phyloP scores from a whole-genome alignment of 495 filamentous ascomycete species.

The Achaetomiella virescens region DNA sequence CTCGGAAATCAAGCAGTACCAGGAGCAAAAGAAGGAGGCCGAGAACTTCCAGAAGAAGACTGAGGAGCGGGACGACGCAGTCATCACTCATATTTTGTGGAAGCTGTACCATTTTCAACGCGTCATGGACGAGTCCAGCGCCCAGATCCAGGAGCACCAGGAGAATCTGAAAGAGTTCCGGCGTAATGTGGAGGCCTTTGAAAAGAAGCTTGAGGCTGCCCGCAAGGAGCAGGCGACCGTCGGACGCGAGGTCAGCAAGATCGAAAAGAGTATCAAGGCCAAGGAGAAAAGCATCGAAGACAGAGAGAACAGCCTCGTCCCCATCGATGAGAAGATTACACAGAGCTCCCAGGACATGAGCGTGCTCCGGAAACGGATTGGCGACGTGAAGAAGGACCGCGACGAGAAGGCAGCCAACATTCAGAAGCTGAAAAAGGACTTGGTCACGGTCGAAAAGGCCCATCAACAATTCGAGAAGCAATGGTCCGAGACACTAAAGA shows the following conservation, averaged over 20 bases:
- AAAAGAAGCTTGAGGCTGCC: constrained; percentile 76
- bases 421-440: constrained; percentile 68
- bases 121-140: constrained; percentile 83
- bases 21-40: constrained; percentile 93
- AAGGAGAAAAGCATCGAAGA: constrained; percentile 89
- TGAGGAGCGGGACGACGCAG: constrained; percentile 82
- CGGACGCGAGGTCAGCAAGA: constrained; percentile 69
- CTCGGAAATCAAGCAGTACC: constrained; percentile 94
- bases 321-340: constrained; percentile 88
- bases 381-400: constrained; percentile 66
- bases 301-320: constrained; percentile 75
- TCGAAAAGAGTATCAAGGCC: constrained; percentile 72
- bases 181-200: constrained; percentile 79
- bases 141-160: constrained; percentile 88
- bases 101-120: constrained; percentile 95
- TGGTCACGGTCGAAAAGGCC: constrained; percentile 80
- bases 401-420: constrained; percentile 60
- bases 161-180: constrained; percentile 93
- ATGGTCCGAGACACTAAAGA: constrained; percentile 73
- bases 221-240: constrained; percentile 76
- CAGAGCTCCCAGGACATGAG: constrained; percentile 66
- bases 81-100: constrained; percentile 93
- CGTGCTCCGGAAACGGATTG: constrained; percentile 57
- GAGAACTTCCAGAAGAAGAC: constrained; percentile 85
- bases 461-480: constrained; percentile 84